Conservation (phyloP, 1,284 basidiomycete species). For the Pyrrhoderma lamaoense region DNA sequence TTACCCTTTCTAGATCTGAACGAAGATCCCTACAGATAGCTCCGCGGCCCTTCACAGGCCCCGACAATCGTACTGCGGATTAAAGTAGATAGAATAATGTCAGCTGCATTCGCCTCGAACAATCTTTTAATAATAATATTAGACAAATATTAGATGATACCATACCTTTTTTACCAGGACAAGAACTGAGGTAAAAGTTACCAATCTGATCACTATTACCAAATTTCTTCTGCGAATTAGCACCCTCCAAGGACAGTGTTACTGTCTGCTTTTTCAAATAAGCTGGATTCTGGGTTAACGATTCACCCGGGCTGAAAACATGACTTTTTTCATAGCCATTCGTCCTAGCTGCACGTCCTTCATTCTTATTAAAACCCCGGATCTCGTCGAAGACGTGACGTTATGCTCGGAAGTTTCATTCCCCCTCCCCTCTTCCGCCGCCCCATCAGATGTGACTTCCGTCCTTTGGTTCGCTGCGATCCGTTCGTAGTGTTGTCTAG, state of each 20-base stretch:
- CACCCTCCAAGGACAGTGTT: constrained; percentile 7
- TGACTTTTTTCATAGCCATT: too few species aligned
- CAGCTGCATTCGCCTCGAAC: not conserved
- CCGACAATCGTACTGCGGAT: constrained; percentile 66
- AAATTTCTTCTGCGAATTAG: constrained; percentile 30
- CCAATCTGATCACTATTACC: constrained; percentile 33
- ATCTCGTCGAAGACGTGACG: too few species aligned
- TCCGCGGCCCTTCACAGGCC: constrained; percentile 73
- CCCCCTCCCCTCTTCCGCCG: too few species aligned
- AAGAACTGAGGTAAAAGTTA: constrained; percentile 88
- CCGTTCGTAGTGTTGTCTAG: constrained; percentile 5
- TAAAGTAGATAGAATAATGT: not conserved
- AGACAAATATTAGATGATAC: not conserved
- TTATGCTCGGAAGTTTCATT: too few species aligned
- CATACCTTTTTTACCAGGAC: constrained; percentile 89
- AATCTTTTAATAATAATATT: not conserved
- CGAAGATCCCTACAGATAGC: constrained; percentile 81
- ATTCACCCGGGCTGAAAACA: not conserved
- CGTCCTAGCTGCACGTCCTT: too few species aligned
- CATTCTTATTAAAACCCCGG: too few species aligned
- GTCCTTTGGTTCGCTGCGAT: constrained; percentile 7
- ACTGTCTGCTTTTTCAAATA: too few species aligned
- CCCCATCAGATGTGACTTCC: not conserved
- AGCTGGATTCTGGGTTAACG: not conserved
- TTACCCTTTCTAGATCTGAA: constrained; percentile 74